A percentile compares a stretch with the other conserved stretches of the same genome.
phyloP scores from a whole-genome alignment of 2,329 filamentous ascomycete genomes.

The Bisporella sp. region DNA sequence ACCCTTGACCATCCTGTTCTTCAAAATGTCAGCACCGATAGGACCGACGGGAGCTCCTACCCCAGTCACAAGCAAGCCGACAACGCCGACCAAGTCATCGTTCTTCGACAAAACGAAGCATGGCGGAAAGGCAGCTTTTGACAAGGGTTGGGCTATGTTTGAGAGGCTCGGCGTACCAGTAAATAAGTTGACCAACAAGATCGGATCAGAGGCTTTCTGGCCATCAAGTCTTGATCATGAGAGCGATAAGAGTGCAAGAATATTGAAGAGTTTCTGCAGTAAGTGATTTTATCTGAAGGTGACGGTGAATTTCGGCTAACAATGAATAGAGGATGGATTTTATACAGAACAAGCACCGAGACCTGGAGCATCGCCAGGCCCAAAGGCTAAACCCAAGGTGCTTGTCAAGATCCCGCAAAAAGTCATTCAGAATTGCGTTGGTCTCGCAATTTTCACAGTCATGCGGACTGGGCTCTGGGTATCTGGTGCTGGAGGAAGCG shows the following conservation, averaged over 20 bases:
- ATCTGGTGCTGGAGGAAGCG: conserved; percentile 84
- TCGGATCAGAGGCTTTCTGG: conserved; percentile 79
- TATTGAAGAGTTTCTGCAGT: conserved; percentile 86
- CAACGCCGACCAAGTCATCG: conserved; percentile 2
- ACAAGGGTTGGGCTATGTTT: conserved; percentile 62
- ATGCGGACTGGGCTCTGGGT: conserved; percentile 93
- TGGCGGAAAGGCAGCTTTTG: conserved; percentile 58
- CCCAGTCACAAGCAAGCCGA: background rate
- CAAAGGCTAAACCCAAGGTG: conserved; percentile 50
- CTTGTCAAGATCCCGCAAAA: conserved; percentile 77
- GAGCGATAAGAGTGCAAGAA: conserved; percentile 83
- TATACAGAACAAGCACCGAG: conserved; percentile 37
- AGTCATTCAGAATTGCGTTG: conserved; percentile 84
- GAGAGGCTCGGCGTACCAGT: conserved; percentile 67
- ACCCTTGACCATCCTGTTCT: background rate
- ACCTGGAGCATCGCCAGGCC: conserved; percentile 17
- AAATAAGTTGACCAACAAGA: conserved; percentile 73
- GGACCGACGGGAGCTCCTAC: background rate
- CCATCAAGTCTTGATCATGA: conserved; percentile 69
- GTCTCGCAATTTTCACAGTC: conserved; percentile 88
- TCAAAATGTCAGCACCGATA: background rate
- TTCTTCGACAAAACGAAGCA: conserved; percentile 45
- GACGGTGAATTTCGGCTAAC: conserved; percentile 1
- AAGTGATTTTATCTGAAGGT: background rate
- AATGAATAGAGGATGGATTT: conserved; percentile 53